These are phyloP conservation scores for Trichosporon sp. DNA, from an alignment of 1,284 basidiomycete species.

Conservation along the genomic window DNA sequence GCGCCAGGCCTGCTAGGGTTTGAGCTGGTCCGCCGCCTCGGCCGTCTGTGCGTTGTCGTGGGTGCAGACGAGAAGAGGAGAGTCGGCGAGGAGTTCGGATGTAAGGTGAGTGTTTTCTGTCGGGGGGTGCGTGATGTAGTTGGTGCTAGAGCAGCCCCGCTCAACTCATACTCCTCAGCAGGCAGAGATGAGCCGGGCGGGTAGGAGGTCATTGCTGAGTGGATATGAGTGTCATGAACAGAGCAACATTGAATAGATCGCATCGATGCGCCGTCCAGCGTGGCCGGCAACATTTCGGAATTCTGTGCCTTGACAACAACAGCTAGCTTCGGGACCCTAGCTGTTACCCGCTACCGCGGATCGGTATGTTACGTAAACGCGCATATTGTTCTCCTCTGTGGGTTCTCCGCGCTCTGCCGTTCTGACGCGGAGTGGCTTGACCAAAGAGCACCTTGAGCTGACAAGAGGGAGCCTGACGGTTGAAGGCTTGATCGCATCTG, in stretches of 20 bases:
- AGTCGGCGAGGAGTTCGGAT: neutral
- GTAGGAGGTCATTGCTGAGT: neutral
- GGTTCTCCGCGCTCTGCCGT: too few relatives aligned
- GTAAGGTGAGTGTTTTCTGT: neutral
- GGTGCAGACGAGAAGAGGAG: neutral
- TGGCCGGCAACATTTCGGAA: constrained; percentile 1
- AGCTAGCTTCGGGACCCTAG: neutral
- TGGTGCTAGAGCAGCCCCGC: neutral
- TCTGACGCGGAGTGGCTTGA: neutral
- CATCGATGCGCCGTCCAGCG: neutral
- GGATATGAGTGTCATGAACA: neutral
- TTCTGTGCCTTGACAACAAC: neutral
- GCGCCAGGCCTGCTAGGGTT: neutral
- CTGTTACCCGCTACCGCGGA: neutral
- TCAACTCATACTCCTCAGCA: neutral
- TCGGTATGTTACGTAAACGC: neutral
- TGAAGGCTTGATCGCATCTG: too few relatives aligned
- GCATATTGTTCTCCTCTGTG: neutral
- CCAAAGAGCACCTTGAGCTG: too few relatives aligned
- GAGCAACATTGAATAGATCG: neutral
- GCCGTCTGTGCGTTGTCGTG: neutral
- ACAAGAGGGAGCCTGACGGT: too few relatives aligned
- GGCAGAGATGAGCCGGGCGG: neutral
- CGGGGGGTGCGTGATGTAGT: neutral
- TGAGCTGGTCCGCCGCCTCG: constrained; percentile 2